Percentiles rank a stretch among this genome's conserved stretches.
These are phyloP conservation scores for Cryptosporidium andersoni DNA, from an alignment of 169 alveolate species.

Conservation along the genomic window DNA sequence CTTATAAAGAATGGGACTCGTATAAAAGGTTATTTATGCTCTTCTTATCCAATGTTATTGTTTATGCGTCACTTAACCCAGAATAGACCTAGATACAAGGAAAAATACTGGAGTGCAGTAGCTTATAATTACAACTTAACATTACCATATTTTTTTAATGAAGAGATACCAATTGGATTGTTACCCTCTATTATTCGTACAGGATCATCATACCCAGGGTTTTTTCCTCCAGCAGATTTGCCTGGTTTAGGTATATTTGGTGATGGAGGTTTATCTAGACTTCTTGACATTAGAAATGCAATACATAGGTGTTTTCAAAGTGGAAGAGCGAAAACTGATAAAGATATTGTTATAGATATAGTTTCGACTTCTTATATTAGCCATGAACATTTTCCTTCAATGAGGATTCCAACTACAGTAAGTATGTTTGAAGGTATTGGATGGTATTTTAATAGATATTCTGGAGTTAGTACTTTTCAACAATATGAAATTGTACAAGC, in stretches of 20 bases:
- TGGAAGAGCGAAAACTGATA: slow-evolving; percentile 54
- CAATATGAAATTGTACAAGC: slow-evolving; percentile 56
- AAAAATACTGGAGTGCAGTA: slow-evolving; percentile 33
- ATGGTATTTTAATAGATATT: slow-evolving; percentile 21
- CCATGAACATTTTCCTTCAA: slow-evolving; percentile 1
- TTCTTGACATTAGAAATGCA: slow-evolving; percentile 8
- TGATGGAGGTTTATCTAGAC: slow-evolving; percentile 29
- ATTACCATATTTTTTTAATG: slow-evolving; percentile 41
- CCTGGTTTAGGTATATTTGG: slow-evolving; percentile 54
- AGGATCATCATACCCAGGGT: slow-evolving; percentile 31
- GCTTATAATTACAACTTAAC: slow-evolving; percentile 30
- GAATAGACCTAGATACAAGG: slow-evolving; percentile 52
- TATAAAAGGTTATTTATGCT: slow-evolving; percentile 17
- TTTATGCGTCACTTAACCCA: slow-evolving; percentile 50
- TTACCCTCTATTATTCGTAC: slow-evolving; percentile 33
- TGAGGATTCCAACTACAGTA: neutral
- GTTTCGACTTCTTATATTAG: slow-evolving; percentile 19
- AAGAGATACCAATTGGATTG: slow-evolving; percentile 16
- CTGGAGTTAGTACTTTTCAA: slow-evolving; percentile 9
- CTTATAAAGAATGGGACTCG: neutral
- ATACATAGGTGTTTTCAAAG: slow-evolving; percentile 50
- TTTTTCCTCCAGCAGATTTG: slow-evolving; percentile 41
- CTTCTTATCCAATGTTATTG: slow-evolving; percentile 41
- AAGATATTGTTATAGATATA: slow-evolving; percentile 48
- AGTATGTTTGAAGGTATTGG: slow-evolving; percentile 13